A percentile compares a stretch with the other conserved stretches of the same genome.
Conservation (phyloP, 441 rosid genomes). For the Gossypium trilobum region DNA sequence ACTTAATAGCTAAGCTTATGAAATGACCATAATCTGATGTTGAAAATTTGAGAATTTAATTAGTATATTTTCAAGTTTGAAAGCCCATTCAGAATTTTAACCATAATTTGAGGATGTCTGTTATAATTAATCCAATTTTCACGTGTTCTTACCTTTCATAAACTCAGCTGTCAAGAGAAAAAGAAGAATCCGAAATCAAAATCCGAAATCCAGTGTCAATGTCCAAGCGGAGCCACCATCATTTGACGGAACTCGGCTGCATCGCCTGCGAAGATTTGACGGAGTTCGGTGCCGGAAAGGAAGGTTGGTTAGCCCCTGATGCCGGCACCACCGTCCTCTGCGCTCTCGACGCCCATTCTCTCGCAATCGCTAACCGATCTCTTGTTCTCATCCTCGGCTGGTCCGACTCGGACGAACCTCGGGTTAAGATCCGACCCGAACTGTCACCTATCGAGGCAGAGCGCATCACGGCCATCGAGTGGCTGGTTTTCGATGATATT, state of each 20-base stretch:
- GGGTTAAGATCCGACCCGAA: slow-evolving; percentile 76
- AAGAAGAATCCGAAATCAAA: neutral
- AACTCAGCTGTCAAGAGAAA: neutral
- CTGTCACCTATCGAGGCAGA: slow-evolving; percentile 72
- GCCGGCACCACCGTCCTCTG: slow-evolving; percentile 38
- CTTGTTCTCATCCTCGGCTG: slow-evolving; percentile 51
- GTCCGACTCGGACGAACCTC: slow-evolving; percentile 48
- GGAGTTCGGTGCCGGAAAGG: slow-evolving; percentile 85
- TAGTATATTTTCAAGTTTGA: no score
- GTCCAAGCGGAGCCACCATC: slow-evolving; percentile 4
- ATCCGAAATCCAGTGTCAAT: neutral
- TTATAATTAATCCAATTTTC: no score
- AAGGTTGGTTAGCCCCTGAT: slow-evolving; percentile 71
- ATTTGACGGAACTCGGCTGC: slow-evolving; percentile 70
- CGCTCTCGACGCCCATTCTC: slow-evolving; percentile 61
- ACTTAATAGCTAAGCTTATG: no score
- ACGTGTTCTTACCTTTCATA: neutral
- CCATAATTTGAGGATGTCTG: no score
- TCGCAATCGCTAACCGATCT: slow-evolving; percentile 59
- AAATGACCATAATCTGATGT: no score
- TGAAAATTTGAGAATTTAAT: no score
- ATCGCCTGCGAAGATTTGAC: slow-evolving; percentile 64
- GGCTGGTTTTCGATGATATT: slow-evolving; percentile 69
- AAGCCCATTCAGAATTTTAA: no score
- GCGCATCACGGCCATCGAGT: slow-evolving; percentile 56